Evolutionary conservation across 108 stramenopile genomes (phyloP), one percentile per base, ranked within the genome.

Genomic region (Fistulifera pelliculosa): DNA sequence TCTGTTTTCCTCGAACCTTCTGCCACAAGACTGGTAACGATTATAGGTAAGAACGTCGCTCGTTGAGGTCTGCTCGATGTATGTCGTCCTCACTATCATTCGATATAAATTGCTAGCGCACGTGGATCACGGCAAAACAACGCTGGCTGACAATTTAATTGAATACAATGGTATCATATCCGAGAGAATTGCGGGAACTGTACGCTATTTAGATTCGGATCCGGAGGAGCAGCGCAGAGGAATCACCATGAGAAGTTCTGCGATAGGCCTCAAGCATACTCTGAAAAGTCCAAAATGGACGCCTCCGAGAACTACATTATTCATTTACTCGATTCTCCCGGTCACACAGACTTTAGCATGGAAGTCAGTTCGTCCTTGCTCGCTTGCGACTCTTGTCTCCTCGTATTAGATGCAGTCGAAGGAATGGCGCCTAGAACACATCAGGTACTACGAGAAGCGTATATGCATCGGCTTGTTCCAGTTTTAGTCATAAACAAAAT

Each of bases 121-220:
- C 64, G 99, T 98, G n/a, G 97, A 98, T 71, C 99, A 98, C 66
- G 99, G 99, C 28, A 99, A 99, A 73, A 99, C 99, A 7, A 96
- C 99, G 0, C 68, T 99, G 43, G 90, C 98, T 38, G 99, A 99
- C 62, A 75, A 73, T 47, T 77, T 99, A 26, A 76, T 87, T 63
- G 90, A 87, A 70, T 70, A 76, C 65, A 89, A 89, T 71, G 91
- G 91, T 3, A 80, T 87, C 47, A 88, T 93, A 48, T 67, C 66
- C 41, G 85, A 88, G 70, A 85, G 91, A 28, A 58, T 85, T 47
- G 91, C 91, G 1, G 91, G 91, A 6, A 84, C 83, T 15, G 41
- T 93, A 3, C 85, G 91, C 1, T 89, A 89, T 60, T 70, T 94
- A 58, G 89, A 94, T 63, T 78, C 71, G 47, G 61, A 78, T 62